Conservation (phyloP, 2,329 filamentous ascomycete species). For the Arthrinium puccinioides region DNA sequence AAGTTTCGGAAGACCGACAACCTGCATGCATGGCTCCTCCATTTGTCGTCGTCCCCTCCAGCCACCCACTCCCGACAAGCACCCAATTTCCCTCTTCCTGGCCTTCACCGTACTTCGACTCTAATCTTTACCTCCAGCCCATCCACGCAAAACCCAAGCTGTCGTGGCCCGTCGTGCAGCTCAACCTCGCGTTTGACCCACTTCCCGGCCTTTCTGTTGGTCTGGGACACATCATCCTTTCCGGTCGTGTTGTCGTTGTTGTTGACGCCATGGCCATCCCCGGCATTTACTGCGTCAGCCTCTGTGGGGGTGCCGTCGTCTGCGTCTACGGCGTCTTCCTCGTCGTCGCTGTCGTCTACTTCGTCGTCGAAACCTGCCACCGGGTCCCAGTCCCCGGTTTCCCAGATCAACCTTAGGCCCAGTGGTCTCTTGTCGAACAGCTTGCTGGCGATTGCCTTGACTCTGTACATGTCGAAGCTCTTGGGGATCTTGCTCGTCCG, state of each 20-base stretch:
- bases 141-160: constrained; percentile 79
- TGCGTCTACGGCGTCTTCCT: constrained; percentile 21
- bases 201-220: constrained; percentile 36
- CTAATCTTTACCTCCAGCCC: constrained; percentile 62
- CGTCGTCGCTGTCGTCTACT: constrained; percentile 46
- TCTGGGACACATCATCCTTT: constrained; percentile 12
- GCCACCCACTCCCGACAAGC: too few species aligned
- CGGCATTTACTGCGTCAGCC: too few species aligned
- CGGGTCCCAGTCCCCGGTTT: constrained; percentile 87
- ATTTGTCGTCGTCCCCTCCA: too few species aligned
- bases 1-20: too few species aligned
- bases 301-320: constrained; percentile 5
- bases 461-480: constrained; percentile 70
- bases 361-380: constrained; percentile 56
- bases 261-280: too few species aligned
- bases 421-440: constrained; percentile 61
- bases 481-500: constrained; percentile 56
- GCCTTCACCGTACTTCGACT: constrained; percentile 42
- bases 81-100: too few species aligned
- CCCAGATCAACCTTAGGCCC: constrained; percentile 65
- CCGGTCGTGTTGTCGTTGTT: too few species aligned
- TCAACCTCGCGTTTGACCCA: constrained; percentile 76
- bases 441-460: constrained; percentile 70
- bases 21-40: too few species aligned
- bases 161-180: constrained; percentile 69